phyloP scores from a whole-genome alignment of 352 stramenopile species.

The Globisporangium acanthophoron region DNA sequence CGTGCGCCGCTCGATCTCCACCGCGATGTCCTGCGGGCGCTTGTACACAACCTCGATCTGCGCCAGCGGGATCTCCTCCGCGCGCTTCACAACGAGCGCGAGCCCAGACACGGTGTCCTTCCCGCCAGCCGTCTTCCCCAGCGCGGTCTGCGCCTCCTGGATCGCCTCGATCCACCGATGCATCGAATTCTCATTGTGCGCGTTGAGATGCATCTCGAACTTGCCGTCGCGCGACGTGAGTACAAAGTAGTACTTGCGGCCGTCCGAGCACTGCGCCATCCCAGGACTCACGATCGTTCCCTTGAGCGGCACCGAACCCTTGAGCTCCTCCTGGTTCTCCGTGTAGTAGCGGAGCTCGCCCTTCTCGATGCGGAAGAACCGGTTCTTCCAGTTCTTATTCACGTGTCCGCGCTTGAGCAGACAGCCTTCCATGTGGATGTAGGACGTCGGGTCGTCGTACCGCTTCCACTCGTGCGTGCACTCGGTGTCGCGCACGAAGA shows the following conservation, averaged over 20 bases:
- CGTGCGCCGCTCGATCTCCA: constrained; percentile 69
- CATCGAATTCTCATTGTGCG: constrained; percentile 79
- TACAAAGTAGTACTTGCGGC: constrained; percentile 83
- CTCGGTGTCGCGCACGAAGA: constrained; percentile 67
- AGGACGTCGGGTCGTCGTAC: constrained; percentile 81
- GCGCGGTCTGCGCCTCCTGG: constrained; percentile 63
- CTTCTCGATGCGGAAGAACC: constrained; percentile 84
- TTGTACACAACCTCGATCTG: constrained; percentile 61
- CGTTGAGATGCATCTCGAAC: constrained; percentile 84
- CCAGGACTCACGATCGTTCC: constrained; percentile 78
- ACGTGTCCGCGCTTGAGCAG: constrained; percentile 78
- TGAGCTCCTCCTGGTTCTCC: constrained; percentile 68
- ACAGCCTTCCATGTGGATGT: constrained; percentile 85
- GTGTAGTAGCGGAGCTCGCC: constrained; percentile 81
- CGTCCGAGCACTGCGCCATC: constrained; percentile 77
- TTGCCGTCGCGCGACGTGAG: constrained; percentile 75
- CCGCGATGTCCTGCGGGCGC: constrained; percentile 50
- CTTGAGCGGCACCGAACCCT: constrained; percentile 67
- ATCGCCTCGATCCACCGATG: constrained; percentile 83
- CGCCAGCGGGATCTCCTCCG: constrained; percentile 71
- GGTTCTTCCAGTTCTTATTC: constrained; percentile 88
- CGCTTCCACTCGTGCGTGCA: constrained; percentile 80
- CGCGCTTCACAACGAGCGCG: constrained; percentile 66
- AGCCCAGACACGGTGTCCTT: constrained; percentile 59
- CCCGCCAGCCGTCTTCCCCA: constrained; percentile 31